phyloP scores from a whole-genome alignment of 345 rosid genomes.

The Syzygium aqueum region DNA sequence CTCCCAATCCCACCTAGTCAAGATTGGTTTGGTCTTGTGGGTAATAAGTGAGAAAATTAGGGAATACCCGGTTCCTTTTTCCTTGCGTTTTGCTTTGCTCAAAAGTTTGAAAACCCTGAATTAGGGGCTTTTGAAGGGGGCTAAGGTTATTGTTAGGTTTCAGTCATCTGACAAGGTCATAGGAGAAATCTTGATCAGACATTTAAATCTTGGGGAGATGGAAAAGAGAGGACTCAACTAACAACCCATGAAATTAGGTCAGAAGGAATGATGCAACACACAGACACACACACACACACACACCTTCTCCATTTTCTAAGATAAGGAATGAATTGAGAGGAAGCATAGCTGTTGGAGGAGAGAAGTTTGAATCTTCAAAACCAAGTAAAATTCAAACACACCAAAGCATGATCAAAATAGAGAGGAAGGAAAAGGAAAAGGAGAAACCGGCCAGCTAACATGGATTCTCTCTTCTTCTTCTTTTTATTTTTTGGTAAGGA shows the following conservation, averaged over 20 bases:
- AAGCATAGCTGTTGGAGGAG: conserved; percentile 1
- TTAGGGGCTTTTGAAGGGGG: conserved; percentile 1
- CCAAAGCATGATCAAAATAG: conserved; percentile 5
- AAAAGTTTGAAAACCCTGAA: conserved; percentile 1
- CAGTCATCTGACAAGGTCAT: conserved; percentile 23
- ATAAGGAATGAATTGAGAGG: conserved; percentile 8
- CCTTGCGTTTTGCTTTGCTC: not conserved
- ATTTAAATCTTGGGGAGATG: not conserved
- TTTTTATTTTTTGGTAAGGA: no score
- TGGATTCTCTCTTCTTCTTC: not conserved
- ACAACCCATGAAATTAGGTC: conserved; percentile 24
- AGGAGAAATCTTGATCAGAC: conserved; percentile 4
- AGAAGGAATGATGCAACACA: conserved; percentile 1
- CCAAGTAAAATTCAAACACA: conserved; percentile 8
- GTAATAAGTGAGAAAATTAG: not conserved
- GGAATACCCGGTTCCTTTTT: not conserved
- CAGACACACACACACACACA: not conserved
- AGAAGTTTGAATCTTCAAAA: conserved; percentile 10
- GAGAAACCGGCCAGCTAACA: not conserved
- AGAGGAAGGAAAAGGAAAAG: not conserved
- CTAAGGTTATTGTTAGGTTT: not conserved
- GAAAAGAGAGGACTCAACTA: conserved; percentile 5
- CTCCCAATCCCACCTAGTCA: not conserved
- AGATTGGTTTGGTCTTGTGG: not conserved
- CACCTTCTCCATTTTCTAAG: conserved; percentile 27